A percentile compares a stretch with the other conserved stretches of the same genome.
Conservation (phyloP, 1,284 basidiomycete species). For the Cryptococcus hybrid region DNA sequence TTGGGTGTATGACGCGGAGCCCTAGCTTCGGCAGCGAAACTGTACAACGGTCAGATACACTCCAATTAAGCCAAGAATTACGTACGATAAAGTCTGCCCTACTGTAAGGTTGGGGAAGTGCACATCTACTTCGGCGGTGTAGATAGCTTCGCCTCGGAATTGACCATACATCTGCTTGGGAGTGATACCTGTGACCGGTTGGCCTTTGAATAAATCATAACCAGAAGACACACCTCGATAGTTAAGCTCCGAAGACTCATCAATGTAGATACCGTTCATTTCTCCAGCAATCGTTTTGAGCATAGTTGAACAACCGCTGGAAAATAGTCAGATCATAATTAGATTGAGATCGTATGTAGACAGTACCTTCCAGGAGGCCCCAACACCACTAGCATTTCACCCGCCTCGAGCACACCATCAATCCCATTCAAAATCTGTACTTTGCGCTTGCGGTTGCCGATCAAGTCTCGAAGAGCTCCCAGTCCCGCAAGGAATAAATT, state of each 20-base stretch:
- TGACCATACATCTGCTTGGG: conserved; percentile 46
- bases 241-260: conserved; percentile 47
- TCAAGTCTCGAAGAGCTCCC: conserved; percentile 40
- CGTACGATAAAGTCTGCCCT: conserved; percentile 48
- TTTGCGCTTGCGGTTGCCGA: conserved; percentile 47
- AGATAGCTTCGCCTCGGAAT: conserved; percentile 53
- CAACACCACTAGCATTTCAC: conserved; percentile 59
- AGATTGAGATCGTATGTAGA: neutral
- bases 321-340: neutral
- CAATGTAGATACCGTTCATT: conserved; percentile 54
- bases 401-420: conserved; percentile 51
- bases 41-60: conserved; percentile 3
- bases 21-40: conserved; percentile 40
- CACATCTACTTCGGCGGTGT: conserved; percentile 53
- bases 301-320: conserved; percentile 60
- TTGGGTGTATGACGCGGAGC: conserved; percentile 50
- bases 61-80: conserved; percentile 27
- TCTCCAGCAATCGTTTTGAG: conserved; percentile 59
- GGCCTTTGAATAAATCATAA: neutral
- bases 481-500: conserved; percentile 49
- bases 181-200: conserved; percentile 32
- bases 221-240: conserved; percentile 41
- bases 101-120: conserved; percentile 57
- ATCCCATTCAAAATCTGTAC: conserved; percentile 55
- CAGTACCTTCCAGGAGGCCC: conserved; percentile 59